Conservation (phyloP, 768 basidiomycete species). For the Russula ochroleuca region DNA sequence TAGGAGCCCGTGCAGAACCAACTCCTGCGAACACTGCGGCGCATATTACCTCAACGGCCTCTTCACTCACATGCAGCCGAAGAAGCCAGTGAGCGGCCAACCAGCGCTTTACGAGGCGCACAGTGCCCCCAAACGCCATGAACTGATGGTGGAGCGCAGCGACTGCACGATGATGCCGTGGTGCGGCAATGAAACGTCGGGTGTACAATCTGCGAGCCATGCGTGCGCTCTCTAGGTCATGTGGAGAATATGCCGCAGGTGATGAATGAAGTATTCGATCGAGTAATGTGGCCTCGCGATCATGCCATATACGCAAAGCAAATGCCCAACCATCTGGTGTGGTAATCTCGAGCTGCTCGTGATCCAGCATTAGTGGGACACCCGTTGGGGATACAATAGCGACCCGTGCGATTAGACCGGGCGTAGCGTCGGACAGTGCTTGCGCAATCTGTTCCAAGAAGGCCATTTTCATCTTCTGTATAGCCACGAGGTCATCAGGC, state of each 20-base stretch:
- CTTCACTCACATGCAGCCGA: constrained; percentile 62
- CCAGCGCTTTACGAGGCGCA: constrained; percentile 90
- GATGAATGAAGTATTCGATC: constrained; percentile 58
- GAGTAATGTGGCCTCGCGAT: constrained; percentile 76
- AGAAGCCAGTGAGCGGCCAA: constrained; percentile 87
- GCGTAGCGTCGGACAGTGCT: constrained; percentile 50
- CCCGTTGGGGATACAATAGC: constrained; percentile 49
- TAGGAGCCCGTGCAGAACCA: constrained; percentile 49
- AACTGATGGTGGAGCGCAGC: constrained; percentile 75
- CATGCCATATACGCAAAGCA: constrained; percentile 76
- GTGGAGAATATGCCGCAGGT: constrained; percentile 34
- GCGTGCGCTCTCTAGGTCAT: constrained; percentile 52
- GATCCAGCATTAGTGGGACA: constrained; percentile 59
- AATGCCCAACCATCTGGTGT: constrained; percentile 87
- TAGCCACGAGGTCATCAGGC: constrained; percentile 91
- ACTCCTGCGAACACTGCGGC: constrained; percentile 68
- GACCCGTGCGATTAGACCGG: constrained; percentile 54
- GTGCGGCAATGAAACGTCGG: constrained; percentile 72
- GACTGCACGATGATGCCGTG: constrained; percentile 82
- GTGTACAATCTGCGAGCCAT: constrained; percentile 57
- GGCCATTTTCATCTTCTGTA: constrained; percentile 92
- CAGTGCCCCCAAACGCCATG: constrained; percentile 76
- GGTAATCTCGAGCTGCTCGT: constrained; percentile 68
- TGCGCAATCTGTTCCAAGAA: constrained; percentile 80
- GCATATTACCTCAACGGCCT: constrained; percentile 82